Evolutionary conservation across 768 basidiomycete species (phyloP).

Genomic region (Pleurotus tuber-regium): DNA sequence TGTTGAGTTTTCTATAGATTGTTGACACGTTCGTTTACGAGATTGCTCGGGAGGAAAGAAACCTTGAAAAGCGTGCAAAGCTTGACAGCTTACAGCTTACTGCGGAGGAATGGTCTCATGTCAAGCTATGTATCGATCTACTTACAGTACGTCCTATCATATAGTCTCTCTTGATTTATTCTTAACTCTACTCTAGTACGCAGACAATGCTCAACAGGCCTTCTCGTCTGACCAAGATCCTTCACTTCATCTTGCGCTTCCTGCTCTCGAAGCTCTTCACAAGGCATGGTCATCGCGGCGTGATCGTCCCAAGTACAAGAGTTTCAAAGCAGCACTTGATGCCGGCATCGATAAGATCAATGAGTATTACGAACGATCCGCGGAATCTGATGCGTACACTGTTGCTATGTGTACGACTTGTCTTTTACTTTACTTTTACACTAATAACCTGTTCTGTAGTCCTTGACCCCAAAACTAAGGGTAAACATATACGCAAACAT

Average conservation of each 20-base stretch:
- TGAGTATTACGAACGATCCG: constrained; percentile 25
- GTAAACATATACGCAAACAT: constrained; percentile 8
- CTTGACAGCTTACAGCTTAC: constrained; percentile 17
- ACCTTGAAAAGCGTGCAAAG: constrained; percentile 19
- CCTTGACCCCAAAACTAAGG: constrained; percentile 7
- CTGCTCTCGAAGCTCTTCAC: constrained; percentile 22
- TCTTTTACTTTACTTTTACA: no score
- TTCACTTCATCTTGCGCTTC: constrained; percentile 22
- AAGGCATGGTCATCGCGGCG: constrained; percentile 18
- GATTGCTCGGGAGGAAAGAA: constrained; percentile 19
- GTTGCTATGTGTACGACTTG: constrained; percentile 23
- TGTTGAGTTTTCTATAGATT: no score
- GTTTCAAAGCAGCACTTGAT: constrained; percentile 18
- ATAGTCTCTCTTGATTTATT: no score
- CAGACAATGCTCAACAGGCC: constrained; percentile 25
- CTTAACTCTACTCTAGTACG: no score
- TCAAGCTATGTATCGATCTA: constrained; percentile 17
- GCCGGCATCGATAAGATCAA: constrained; percentile 20
- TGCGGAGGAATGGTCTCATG: constrained; percentile 21
- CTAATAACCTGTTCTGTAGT: background rate
- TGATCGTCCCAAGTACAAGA: constrained; percentile 14
- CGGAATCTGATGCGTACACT: constrained; percentile 25
- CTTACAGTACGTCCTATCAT: no score
- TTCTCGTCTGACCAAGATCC: constrained; percentile 25
- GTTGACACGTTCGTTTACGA: constrained; percentile 23